Conservation (phyloP, 257 asterid species). For the Jaltomata sinuosa region DNA sequence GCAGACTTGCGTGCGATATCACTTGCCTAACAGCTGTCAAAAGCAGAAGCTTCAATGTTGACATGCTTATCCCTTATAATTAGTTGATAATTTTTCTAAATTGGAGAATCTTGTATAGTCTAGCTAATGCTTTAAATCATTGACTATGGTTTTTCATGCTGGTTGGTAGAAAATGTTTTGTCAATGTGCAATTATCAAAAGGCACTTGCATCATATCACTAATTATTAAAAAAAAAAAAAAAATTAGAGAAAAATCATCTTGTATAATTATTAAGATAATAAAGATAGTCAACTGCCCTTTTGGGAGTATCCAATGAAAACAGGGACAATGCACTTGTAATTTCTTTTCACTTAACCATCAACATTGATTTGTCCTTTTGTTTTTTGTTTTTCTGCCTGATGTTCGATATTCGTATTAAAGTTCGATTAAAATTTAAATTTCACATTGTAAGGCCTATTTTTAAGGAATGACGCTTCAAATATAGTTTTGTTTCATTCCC, state of each 20-base stretch:
- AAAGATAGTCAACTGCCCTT: not conserved
- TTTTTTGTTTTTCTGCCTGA: not conserved
- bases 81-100: not conserved
- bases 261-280: not conserved
- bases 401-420: not conserved
- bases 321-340: not conserved
- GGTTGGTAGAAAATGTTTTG: not conserved
- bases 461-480: not conserved
- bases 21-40: no score
- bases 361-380: not conserved
- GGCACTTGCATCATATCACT: not conserved
- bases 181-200: not conserved
- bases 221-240: not conserved
- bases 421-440: not conserved
- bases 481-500: accelerated
- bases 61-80: not conserved
- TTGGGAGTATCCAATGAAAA: not conserved
- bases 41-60: no score
- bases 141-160: not conserved
- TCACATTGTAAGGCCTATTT: accelerated
- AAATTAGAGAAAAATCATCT: not conserved
- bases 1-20: no score
- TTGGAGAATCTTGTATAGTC: not conserved
- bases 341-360: not conserved
- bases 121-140: not conserved